Percentiles rank a stretch among this genome's conserved stretches.
Evolutionary conservation across 1,284 basidiomycete genomes (phyloP).

Genomic region (Ceratobasidium sp.): DNA sequence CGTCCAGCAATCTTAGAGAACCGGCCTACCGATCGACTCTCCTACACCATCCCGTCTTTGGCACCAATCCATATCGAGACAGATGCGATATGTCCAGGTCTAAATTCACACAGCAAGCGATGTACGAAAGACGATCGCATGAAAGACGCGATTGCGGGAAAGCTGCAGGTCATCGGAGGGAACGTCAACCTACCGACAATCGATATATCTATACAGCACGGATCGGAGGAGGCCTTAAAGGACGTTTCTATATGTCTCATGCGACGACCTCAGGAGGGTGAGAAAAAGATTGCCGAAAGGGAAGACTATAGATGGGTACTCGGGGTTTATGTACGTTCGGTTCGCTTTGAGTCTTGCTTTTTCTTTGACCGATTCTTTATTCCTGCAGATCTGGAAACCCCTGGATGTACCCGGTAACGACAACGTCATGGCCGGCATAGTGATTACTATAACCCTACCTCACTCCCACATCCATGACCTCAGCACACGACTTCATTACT

Average conservation of each 20-base stretch:
- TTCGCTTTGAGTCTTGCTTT: not conserved
- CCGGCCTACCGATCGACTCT: not conserved
- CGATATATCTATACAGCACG: not conserved
- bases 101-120: not conserved
- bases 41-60: not conserved
- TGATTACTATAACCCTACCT: not conserved
- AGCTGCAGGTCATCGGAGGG: not conserved
- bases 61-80: conserved; percentile 16
- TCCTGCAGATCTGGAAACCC: not conserved
- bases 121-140: not conserved
- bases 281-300: not conserved
- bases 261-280: not conserved
- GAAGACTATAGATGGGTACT: conserved; percentile 12
- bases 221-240: not conserved
- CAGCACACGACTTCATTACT: not conserved
- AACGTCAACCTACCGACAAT: not conserved
- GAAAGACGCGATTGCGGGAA: not conserved
- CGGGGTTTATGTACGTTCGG: conserved; percentile 6
- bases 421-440: not conserved
- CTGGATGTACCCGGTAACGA: not conserved
- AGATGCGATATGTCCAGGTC: not conserved
- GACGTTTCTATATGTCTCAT: conserved; percentile 15
- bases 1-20: not conserved
- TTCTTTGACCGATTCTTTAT: not conserved
- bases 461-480: not conserved